These are phyloP conservation scores for Saprolegnia parasitica DNA, from an alignment of 352 stramenopile genomes.

Conservation along the genomic window DNA sequence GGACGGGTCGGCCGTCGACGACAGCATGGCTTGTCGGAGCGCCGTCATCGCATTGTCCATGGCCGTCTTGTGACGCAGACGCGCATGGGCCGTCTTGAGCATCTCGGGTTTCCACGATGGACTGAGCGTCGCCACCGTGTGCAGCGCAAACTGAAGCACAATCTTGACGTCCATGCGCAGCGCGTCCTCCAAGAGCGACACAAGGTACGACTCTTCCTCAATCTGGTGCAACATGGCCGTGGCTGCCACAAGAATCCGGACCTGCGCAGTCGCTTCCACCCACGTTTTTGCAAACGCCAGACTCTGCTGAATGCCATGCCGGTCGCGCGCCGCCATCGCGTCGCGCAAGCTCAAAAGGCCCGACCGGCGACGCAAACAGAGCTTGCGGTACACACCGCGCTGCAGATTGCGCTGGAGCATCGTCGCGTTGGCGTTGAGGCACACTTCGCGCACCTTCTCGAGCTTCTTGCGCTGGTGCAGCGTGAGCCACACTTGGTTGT, in stretches of 20 bases:
- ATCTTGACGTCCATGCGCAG: conserved; percentile 48
- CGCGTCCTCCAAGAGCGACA: conserved; percentile 63
- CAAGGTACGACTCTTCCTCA: conserved; percentile 74
- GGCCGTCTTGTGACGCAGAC: background rate
- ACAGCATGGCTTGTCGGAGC: conserved; percentile 15
- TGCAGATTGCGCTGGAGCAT: conserved; percentile 83
- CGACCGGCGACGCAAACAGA: conserved; percentile 53
- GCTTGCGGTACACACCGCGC: conserved; percentile 58
- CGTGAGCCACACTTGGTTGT: conserved; percentile 67
- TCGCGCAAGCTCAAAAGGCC: conserved; percentile 51
- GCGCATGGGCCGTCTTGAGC: background rate
- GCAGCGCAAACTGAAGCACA: conserved; percentile 62
- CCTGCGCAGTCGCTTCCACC: conserved; percentile 33
- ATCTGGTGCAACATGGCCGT: conserved; percentile 49
- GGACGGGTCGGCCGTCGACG: background rate
- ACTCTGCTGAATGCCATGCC: conserved; percentile 41
- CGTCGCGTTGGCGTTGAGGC: conserved; percentile 70
- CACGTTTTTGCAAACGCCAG: conserved; percentile 7
- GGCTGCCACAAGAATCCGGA: conserved; percentile 54
- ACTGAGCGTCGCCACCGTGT: conserved; percentile 54
- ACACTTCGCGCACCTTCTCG: conserved; percentile 69
- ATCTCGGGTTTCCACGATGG: conserved; percentile 32
- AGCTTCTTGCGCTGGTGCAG: conserved; percentile 78
- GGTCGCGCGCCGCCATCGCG: conserved; percentile 51
- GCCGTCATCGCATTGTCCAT: background rate